Evolutionary conservation across 441 rosid genomes (phyloP), one percentile per base, ranked within the genome.

Genomic region (Gossypium aridum): DNA sequence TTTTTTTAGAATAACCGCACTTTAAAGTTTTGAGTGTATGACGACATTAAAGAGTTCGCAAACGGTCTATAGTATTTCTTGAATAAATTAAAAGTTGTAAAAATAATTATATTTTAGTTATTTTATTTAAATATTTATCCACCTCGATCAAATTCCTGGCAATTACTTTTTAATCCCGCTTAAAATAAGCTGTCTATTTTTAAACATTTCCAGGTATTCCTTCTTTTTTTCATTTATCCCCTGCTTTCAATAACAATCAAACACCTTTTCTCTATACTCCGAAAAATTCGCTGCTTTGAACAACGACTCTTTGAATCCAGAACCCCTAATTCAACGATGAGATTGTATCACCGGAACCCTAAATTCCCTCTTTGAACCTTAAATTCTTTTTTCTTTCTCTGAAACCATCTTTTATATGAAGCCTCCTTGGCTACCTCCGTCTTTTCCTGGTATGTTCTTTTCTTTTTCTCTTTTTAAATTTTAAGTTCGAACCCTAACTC

Each of bases 401-500:
- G 13, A 59, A 59, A 12, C 64, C 79, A 77, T 78, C 71, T 78
- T 80, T 72, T 80, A 79, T 81, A 82, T 82, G 89, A 80, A 83
- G 87, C 87, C 89, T 71, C 90, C 87, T 49, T 83, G 90, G 85
- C 80, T 63, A 1, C 28, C 70, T 22, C 82, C 82, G 75, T 69
- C 59, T 17, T 17, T 77, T 45, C 16, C 75, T 71, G 87, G 94
- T 86, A 74, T 57, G 80, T 37, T 34, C 22, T 53, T 55, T 54
- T 26, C 54, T 64, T 67, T 64, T 43, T 31, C 34, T 31, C 37
- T 31, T 31, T 31, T 31, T 31, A 31, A 5, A 31, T 4, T 31
- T 13, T 45, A 7, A 20, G 3, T 57, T 8, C 17, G 76, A 77
- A 60, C 56, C 73, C 74, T 47, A 28, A 65, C 72, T 73, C 51